phyloP scores from a whole-genome alignment of 2,329 filamentous ascomycete genomes.

The Madurella mycetomatis region DNA sequence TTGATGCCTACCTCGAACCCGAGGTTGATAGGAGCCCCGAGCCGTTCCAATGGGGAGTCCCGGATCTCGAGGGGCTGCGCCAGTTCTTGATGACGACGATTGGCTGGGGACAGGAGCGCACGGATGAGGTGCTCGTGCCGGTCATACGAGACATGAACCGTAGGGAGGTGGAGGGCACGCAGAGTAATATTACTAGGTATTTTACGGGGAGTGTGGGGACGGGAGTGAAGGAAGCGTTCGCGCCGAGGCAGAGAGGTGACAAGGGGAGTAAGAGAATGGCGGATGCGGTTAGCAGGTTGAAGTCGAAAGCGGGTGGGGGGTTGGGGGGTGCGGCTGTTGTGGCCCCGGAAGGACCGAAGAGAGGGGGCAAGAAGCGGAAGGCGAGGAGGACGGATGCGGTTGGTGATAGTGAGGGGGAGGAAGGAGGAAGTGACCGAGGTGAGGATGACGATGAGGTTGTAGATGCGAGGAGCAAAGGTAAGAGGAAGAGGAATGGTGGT shows the following conservation, averaged over 20 bases:
- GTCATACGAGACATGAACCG: conserved; percentile 95
- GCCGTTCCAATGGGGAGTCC: conserved; percentile 90
- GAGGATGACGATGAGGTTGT: conserved; percentile 8
- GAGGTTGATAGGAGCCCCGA: conserved; percentile 78
- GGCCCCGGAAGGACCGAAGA: conserved; percentile 19
- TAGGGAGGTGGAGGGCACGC: conserved; percentile 81
- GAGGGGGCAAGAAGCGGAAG: conserved; percentile 32
- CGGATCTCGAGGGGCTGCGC: conserved; percentile 80
- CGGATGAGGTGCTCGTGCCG: conserved; percentile 91
- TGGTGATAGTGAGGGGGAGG: conserved; percentile 22
- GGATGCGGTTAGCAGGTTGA: conserved; percentile 31
- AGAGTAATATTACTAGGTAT: conserved; percentile 92
- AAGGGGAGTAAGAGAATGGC: conserved; percentile 31
- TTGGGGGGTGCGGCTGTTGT: conserved; percentile 21
- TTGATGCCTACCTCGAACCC: conserved; percentile 77
- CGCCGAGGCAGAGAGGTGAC: conserved; percentile 24
- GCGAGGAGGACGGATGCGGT: conserved; percentile 19
- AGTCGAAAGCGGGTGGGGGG: conserved; percentile 20
- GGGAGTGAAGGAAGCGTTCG: conserved; percentile 27
- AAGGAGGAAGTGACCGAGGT: conserved; percentile 6
- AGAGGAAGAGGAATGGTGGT: conserved; percentile 15
- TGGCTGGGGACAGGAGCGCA: conserved; percentile 86
- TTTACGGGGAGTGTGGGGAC: conserved; percentile 65
- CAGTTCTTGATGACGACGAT: conserved; percentile 86
- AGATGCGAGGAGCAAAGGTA: conserved; percentile 9